phyloP scores from a whole-genome alignment of 768 basidiomycete genomes.

The Mycena haematopus region DNA sequence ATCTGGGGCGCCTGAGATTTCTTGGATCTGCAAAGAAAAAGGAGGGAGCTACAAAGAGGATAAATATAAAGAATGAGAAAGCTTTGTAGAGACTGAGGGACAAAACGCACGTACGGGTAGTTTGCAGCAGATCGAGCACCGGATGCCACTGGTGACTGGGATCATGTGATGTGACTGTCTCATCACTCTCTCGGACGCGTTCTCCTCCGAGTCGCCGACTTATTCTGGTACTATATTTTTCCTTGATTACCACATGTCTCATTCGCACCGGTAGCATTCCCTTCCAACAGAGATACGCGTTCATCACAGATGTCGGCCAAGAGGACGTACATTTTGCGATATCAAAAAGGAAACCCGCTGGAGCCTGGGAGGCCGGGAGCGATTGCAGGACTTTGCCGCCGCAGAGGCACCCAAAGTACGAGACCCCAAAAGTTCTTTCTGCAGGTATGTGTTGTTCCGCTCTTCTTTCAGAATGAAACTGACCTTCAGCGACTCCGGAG shows the following conservation, averaged over 20 bases:
- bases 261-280: conserved; percentile 75
- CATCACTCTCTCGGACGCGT: conserved; percentile 77
- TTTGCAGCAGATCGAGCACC: too few species aligned
- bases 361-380: too few species aligned
- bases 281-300: conserved; percentile 93
- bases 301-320: conserved; percentile 96
- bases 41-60: too few species aligned
- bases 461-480: background rate
- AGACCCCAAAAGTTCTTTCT: conserved; percentile 96
- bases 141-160: too few species aligned
- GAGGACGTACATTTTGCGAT: conserved; percentile 65
- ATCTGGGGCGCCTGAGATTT: too few species aligned
- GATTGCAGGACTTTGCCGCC: conserved; percentile 88
- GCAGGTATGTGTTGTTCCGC: conserved; percentile 54
- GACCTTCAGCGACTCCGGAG: conserved; percentile 80
- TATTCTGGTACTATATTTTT: conserved; percentile 79
- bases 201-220: conserved; percentile 96
- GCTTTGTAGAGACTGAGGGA: too few species aligned
- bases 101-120: too few species aligned
- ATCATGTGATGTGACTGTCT: too few species aligned
- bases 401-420: conserved; percentile 89
- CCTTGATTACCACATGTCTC: background rate
- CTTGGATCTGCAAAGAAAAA: too few species aligned
- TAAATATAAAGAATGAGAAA: too few species aligned
- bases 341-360: conserved; percentile 12